These are phyloP conservation scores for Leccinellum rugosiceps DNA, from an alignment of 768 basidiomycete species.

Conservation along the genomic window DNA sequence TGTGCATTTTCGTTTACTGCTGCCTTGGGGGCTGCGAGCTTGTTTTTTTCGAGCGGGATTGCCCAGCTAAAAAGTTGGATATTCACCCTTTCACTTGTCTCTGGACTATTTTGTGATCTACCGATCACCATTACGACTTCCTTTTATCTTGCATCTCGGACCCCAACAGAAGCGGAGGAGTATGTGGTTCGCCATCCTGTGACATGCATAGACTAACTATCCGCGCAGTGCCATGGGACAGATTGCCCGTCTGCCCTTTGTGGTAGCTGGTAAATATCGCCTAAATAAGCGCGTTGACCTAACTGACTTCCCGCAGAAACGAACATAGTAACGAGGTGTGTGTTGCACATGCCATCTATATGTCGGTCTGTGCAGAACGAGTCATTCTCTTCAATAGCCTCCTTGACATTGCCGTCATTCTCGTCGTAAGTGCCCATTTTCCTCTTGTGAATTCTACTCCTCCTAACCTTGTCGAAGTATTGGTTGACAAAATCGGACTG, in stretches of 20 bases:
- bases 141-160: constrained; percentile 9
- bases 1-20: constrained; percentile 23
- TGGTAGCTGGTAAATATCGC: constrained; percentile 13
- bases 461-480: constrained; percentile 6
- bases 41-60: constrained; percentile 12
- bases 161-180: not conserved
- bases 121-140: constrained; percentile 5
- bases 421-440: constrained; percentile 11
- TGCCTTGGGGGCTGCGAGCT: constrained; percentile 18
- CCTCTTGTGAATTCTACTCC: not conserved
- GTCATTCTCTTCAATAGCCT: constrained; percentile 3
- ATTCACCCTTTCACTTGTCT: constrained; percentile 17
- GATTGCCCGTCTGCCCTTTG: not conserved
- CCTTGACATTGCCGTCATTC: not conserved
- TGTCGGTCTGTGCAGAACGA: not conserved
- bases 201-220: not conserved
- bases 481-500: constrained; percentile 14
- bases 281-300: not conserved
- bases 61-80: constrained; percentile 11
- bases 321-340: constrained; percentile 12
- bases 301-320: constrained; percentile 17
- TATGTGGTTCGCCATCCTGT: not conserved
- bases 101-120: constrained; percentile 19
- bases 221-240: constrained; percentile 3
- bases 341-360: not conserved